Evolutionary conservation across 2,329 filamentous ascomycete genomes (phyloP), one percentile per base, ranked within the genome.

Genomic region (Calonectria pseudoreteaudii): DNA sequence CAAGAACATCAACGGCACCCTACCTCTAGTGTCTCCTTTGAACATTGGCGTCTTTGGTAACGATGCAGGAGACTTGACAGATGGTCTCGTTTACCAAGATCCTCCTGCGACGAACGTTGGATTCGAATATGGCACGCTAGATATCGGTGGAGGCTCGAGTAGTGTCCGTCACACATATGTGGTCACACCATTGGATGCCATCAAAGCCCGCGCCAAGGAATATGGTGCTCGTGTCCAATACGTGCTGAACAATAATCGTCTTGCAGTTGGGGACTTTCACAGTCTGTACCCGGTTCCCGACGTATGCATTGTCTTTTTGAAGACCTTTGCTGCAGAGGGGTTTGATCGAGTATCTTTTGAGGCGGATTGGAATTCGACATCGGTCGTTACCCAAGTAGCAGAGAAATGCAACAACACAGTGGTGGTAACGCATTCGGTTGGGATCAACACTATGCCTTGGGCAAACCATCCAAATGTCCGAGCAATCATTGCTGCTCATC

Each of bases 391-490:
- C 73, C 86, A 88, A 8, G 91, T 91, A 0, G 91, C 92, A 5
- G 87, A 87, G 41, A 93, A 90, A 79, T 75, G 89, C 91, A 86
- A 86, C 68, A 91, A 88, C 68, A 92, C 93, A 9, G 86, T 94
- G 0, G 92, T 94, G 0, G 87, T 94, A 1, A 86, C 92, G 2
- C 92, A 94, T 82, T 92, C 91, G 0, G 92, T 93, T 30, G 93
- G 92, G 0, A 87, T 94, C 67, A 82, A 92, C 7, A 86, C 94
- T 81, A 91, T 94, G 74, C 85, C 89, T 30, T 94, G 92, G 91
- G 89, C 93, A 76, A 88, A 93, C 75, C 86, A 92, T 4, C 87
- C 90, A 0, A 89, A 90, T 16, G 91, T 94, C 76, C 93, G 92
- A 76, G 89, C 91, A 30, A 89, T 94, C 10, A 82, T 94, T 28